A percentile compares a stretch with the other conserved stretches of the same genome.
Conservation (phyloP, 164 flowering plant genomes). For the Taxillus chinensis region DNA sequence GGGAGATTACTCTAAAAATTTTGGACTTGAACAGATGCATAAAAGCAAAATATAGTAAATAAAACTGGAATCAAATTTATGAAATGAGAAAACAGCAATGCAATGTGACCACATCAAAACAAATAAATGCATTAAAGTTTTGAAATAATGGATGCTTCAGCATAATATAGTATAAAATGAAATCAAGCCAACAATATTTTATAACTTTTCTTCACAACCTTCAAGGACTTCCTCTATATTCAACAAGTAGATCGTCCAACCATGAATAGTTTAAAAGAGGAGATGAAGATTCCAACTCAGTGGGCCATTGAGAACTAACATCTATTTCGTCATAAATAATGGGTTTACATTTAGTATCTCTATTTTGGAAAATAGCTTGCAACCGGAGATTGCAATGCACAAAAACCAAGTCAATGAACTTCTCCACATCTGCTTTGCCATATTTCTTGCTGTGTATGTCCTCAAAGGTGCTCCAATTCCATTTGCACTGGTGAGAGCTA, state of each 20-base stretch:
- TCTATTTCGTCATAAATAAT: slow-evolving; percentile 50
- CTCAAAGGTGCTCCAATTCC: slow-evolving; percentile 67
- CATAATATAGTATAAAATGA: no score
- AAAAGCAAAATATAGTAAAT: no score
- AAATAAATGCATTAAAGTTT: no score
- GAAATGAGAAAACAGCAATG: no score
- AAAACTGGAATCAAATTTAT: no score
- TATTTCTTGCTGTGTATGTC: slow-evolving; percentile 37
- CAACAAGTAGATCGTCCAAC: slow-evolving; percentile 47
- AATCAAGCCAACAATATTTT: slow-evolving; percentile 6
- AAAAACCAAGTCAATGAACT: slow-evolving; percentile 52
- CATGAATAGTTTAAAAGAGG: slow-evolving; percentile 54
- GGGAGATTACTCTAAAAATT: no score
- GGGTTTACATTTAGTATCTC: slow-evolving; percentile 44
- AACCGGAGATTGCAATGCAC: slow-evolving; percentile 67
- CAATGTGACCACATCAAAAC: no score
- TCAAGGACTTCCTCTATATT: slow-evolving; percentile 30
- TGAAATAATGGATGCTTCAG: no score
- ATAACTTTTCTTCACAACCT: slow-evolving; percentile 5
- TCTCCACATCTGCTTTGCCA: slow-evolving; percentile 42
- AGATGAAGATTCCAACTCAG: slow-evolving; percentile 40
- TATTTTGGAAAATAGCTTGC: slow-evolving; percentile 33
- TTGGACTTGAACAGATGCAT: no score
- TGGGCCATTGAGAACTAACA: slow-evolving; percentile 59
- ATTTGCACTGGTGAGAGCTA: slow-evolving; percentile 61